A percentile compares a stretch with the other conserved stretches of the same genome.
phyloP scores from a whole-genome alignment of 108 stramenopile genomes.

The Conticribra weissflogii region DNA sequence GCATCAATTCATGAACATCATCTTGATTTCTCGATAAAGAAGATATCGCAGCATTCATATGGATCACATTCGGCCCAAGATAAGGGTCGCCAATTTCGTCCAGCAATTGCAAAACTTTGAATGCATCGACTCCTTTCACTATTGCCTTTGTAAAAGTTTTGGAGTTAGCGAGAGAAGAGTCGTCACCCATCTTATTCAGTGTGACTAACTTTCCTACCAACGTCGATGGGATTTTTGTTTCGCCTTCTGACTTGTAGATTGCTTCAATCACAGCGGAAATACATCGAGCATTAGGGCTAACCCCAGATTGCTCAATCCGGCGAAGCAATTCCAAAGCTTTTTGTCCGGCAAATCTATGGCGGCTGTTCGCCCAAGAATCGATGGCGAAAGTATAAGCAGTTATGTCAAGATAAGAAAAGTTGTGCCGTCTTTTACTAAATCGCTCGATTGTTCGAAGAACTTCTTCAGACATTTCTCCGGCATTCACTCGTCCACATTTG shows the following conservation, averaged over 20 bases:
- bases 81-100: neutral
- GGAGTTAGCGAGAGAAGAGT: conserved; percentile 8
- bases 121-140: conserved; percentile 12
- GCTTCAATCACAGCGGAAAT: conserved; percentile 9
- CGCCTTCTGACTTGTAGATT: conserved; percentile 1
- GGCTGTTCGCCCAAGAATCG: conserved; percentile 11
- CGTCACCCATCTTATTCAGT: conserved; percentile 3
- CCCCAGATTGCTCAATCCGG: conserved; percentile 2
- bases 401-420: conserved; percentile 1
- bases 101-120: conserved; percentile 3
- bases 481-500: neutral
- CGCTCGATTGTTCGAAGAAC: neutral
- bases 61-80: conserved; percentile 7
- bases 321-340: conserved; percentile 7
- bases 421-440: neutral
- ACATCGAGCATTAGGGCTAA: conserved; percentile 3
- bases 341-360: neutral
- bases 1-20: neutral
- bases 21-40: conserved; percentile 4
- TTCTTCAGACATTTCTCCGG: neutral
- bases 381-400: conserved; percentile 8
- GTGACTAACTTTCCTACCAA: neutral
- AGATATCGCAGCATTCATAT: conserved; percentile 10
- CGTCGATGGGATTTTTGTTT: neutral
- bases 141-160: conserved; percentile 13